A percentile compares a stretch with the other conserved stretches of the same genome.
These are phyloP conservation scores for Moesziomyces parantarcticus DNA, from an alignment of 1,284 basidiomycete species.

Conservation along the genomic window DNA sequence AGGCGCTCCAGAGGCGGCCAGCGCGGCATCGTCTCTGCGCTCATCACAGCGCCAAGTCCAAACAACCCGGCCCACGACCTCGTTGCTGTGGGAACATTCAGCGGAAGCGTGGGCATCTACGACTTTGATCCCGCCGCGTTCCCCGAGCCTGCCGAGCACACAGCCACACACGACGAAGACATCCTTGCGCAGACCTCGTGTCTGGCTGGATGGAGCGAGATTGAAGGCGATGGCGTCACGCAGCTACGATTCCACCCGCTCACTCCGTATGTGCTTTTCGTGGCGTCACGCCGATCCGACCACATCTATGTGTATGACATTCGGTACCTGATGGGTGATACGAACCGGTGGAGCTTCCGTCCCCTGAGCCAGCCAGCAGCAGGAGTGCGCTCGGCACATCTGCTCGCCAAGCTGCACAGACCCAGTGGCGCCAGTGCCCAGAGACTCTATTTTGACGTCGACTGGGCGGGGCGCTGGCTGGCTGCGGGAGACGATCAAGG, in stretches of 20 bases:
- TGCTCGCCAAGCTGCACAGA: constrained; percentile 39
- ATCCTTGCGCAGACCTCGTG: constrained; percentile 24
- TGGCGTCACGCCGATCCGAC: constrained; percentile 40
- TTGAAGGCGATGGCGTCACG: constrained; percentile 51
- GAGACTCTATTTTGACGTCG: constrained; percentile 53
- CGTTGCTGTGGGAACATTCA: constrained; percentile 56
- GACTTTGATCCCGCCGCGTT: constrained; percentile 13
- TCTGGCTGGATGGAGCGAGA: constrained; percentile 57
- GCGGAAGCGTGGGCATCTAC: constrained; percentile 53
- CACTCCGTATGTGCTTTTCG: constrained; percentile 50
- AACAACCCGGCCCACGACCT: constrained; percentile 31
- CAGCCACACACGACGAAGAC: background rate
- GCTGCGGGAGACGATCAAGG: constrained; percentile 46
- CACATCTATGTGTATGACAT: constrained; percentile 53
- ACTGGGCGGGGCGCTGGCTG: constrained; percentile 54
- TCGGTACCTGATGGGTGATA: constrained; percentile 45
- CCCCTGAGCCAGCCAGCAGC: constrained; percentile 21
- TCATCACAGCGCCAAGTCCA: constrained; percentile 23
- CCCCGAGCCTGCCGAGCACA: constrained; percentile 34
- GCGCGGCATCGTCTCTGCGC: constrained; percentile 47
- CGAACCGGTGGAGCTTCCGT: constrained; percentile 34
- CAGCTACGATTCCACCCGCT: constrained; percentile 58
- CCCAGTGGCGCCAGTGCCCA: constrained; percentile 32
- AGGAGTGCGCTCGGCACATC: constrained; percentile 25
- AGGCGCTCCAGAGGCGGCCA: constrained; percentile 32